Conservation (phyloP, 2,329 filamentous ascomycete genomes). For the Apiospora saccharicola region DNA sequence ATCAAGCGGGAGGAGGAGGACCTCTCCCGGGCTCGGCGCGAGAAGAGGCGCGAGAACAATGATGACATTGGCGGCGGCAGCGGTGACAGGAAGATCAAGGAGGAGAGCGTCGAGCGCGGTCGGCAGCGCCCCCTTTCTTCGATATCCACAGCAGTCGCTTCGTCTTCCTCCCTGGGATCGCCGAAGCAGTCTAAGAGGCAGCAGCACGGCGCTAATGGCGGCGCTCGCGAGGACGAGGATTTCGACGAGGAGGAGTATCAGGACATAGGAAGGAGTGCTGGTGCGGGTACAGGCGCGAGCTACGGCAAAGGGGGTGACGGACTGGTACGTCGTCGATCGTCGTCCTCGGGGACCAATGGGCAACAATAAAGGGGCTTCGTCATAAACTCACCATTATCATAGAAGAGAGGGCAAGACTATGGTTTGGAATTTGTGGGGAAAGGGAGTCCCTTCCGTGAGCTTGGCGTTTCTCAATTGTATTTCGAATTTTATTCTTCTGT, state of each 20-base stretch:
- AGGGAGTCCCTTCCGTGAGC: not conserved
- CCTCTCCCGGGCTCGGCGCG: not conserved
- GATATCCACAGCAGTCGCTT: not conserved
- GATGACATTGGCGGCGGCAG: not conserved
- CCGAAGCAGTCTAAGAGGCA: constrained; percentile 22
- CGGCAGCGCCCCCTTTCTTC: not conserved
- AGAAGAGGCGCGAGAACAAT: not conserved
- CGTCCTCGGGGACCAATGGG: not conserved
- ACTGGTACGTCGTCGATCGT: not conserved
- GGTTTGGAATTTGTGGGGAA: not conserved
- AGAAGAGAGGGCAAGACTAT: not conserved
- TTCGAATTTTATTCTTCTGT: not conserved
- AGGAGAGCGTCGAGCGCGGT: constrained; percentile 26
- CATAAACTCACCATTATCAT: not conserved
- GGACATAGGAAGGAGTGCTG: not conserved
- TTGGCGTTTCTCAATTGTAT: not conserved
- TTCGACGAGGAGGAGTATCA: not conserved
- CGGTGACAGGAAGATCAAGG: constrained; percentile 19
- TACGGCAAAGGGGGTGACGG: not conserved
- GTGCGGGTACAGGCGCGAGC: not conserved
- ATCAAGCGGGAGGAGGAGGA: constrained; percentile 22
- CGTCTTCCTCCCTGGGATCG: not conserved
- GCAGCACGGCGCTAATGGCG: not conserved
- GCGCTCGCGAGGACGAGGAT: not conserved
- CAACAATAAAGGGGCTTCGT: not conserved